A percentile compares a stretch with the other conserved stretches of the same genome.
Conservation (phyloP, 2,329 filamentous ascomycete species). For the Trichoderma simmonsii region DNA sequence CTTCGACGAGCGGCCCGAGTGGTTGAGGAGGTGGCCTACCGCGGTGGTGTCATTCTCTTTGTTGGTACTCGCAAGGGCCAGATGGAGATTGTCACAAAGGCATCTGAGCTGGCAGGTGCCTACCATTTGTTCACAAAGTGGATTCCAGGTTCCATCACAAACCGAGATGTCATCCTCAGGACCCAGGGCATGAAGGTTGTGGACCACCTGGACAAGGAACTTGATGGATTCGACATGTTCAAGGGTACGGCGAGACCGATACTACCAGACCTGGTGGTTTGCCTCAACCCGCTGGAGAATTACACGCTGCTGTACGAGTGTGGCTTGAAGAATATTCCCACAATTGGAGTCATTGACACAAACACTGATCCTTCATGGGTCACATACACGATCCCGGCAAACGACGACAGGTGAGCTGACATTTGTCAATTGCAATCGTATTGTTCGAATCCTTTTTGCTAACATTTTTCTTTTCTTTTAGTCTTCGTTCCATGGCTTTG, state of each 20-base stretch:
- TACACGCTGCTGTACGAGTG: constrained; percentile 89
- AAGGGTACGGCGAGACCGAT: constrained; percentile 62
- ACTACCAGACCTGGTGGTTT: constrained; percentile 86
- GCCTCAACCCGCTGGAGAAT: constrained; percentile 90
- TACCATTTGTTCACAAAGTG: constrained; percentile 92
- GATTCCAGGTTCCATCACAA: constrained; percentile 89
- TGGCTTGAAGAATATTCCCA: constrained; percentile 80
- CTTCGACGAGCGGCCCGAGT: constrained; percentile 91
- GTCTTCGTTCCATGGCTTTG: constrained; percentile 75
- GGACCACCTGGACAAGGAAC: constrained; percentile 64
- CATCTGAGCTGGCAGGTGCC: constrained; percentile 71
- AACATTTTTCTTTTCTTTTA: constrained; percentile 33
- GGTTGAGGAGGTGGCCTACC: constrained; percentile 78
- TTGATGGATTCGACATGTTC: constrained; percentile 63
- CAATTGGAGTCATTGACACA: constrained; percentile 92
- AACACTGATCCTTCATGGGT: constrained; percentile 90
- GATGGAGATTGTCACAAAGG: constrained; percentile 73
- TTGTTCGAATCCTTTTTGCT: background rate
- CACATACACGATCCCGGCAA: constrained; percentile 93
- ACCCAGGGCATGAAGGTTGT: constrained; percentile 69
- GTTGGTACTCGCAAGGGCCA: constrained; percentile 84
- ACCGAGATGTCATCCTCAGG: constrained; percentile 83
- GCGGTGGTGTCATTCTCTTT: constrained; percentile 83
- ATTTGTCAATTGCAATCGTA: too few relatives aligned
- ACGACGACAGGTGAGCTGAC: constrained; percentile 77